Conservation (phyloP, 257 asterid genomes). For the Nyctanthes arbortristis region DNA sequence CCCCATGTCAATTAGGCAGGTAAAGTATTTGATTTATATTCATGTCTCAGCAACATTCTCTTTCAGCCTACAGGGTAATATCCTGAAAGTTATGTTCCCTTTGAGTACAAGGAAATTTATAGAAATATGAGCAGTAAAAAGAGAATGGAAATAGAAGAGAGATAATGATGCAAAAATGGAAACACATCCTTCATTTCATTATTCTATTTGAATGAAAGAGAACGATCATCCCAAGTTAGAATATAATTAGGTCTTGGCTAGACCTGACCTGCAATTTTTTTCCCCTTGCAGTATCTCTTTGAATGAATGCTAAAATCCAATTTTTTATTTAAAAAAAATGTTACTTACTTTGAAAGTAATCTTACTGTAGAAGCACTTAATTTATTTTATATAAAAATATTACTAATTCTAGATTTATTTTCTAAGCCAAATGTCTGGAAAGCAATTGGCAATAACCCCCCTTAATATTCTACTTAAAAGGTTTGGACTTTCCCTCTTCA, state of each 20-base stretch:
- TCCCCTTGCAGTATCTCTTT: constrained; percentile 9
- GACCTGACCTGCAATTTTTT: not conserved
- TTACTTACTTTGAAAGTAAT: not conserved
- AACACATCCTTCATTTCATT: constrained; percentile 17
- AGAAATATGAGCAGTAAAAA: constrained; percentile 2
- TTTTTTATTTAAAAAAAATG: not conserved
- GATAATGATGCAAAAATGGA: constrained; percentile 19
- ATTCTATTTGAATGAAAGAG: constrained; percentile 16
- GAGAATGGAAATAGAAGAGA: constrained; percentile 14
- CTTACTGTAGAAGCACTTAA: not conserved
- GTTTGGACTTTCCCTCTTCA: not conserved
- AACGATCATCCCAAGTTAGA: constrained; percentile 9
- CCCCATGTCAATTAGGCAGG: constrained; percentile 81
- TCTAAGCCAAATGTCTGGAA: not conserved
- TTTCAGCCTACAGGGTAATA: constrained; percentile 12
- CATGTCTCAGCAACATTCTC: constrained; percentile 7
- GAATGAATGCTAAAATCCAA: constrained; percentile 6
- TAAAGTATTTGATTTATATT: constrained; percentile 29
- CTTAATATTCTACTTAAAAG: not conserved
- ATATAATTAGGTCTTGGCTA: not conserved
- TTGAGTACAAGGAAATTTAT: constrained; percentile 5
- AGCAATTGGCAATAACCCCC: not conserved
- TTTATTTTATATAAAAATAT: not conserved
- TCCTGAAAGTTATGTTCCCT: not conserved
- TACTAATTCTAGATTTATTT: not conserved